Base-by-base conservation (phyloP, 2,329 filamentous ascomycete species). In the Monosporascus sp. region DNA sequence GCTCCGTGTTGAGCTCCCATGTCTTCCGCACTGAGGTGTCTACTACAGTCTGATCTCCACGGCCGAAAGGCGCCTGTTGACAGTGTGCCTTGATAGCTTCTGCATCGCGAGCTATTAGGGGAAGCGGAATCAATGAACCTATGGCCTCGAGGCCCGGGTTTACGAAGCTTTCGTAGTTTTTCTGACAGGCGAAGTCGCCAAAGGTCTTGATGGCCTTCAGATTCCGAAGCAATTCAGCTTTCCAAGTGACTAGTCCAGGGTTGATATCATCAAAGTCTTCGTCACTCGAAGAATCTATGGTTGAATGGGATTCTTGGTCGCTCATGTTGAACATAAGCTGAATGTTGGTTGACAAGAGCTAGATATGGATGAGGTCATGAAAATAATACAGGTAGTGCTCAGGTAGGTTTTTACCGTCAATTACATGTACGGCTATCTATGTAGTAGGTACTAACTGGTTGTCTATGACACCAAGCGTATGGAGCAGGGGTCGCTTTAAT, bases 21-120 rank as follows among this genome's bases (percentile, higher is more conserved):
- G 69, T 73, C 38, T 71, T 71, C 7, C 71, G 65, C 11, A 74
- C 68, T 2, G 62, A 61, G 1, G 61, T 63, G 56, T 74, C 73
- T 11, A 75, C 68, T 1, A 73, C 48, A 0, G 71, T 73, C 48
- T 71, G 53, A 1, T 65, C 64, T 1, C 70, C 71, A 49, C 66
- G 70, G 11, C 71, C 69, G 54, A 71, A 75, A 1, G 73, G 69
- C 5, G 68, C 67, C 45, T 67, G 59, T 40, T 54, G 56, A 19
- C 59, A 66, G 24, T 49, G 54, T 19, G 49, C 50, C 37, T 59
- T 64, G 45, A 69, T 65, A 0, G 41, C 44, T 20, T 61, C 55
- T 1, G 65, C 66, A 48, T 69, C 64, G 6, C 54, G 56, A 8
- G 56, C 38, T 6, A 58, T 47, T 5, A 69, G 49, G 1, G 66